A percentile compares a stretch with the other conserved stretches of the same genome.
Conservation (phyloP, 2,329 filamentous ascomycete species). For the Atkinsonella texensis region DNA sequence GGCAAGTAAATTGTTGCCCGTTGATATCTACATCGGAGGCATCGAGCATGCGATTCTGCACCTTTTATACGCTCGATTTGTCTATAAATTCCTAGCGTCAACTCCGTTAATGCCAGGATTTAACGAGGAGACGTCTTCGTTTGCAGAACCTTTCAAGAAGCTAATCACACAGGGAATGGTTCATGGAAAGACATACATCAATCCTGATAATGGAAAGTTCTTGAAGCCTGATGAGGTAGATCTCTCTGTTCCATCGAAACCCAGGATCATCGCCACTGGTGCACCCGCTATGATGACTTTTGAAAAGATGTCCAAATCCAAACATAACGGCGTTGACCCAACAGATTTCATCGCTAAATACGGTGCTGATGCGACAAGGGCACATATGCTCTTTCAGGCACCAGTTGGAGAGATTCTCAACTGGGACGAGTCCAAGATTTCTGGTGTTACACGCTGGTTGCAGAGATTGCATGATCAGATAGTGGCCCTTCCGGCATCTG, state of each 20-base stretch:
- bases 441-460: conserved; percentile 73
- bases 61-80: conserved; percentile 78
- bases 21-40: conserved; percentile 81
- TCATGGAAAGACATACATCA: conserved; percentile 70
- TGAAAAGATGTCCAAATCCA: conserved; percentile 95
- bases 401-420: conserved; percentile 74
- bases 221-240: conserved; percentile 67
- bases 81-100: conserved; percentile 70
- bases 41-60: conserved; percentile 88
- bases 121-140: conserved; percentile 18
- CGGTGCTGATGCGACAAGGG: conserved; percentile 72
- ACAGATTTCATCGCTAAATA: conserved; percentile 58
- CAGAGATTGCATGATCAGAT: conserved; percentile 52
- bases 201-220: conserved; percentile 65
- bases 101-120: conserved; percentile 34
- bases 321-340: conserved; percentile 83
- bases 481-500: conserved; percentile 9
- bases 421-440: conserved; percentile 77
- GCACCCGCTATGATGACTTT: conserved; percentile 50
- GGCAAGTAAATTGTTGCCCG: conserved; percentile 51
- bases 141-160: conserved; percentile 67
- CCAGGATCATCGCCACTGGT: conserved; percentile 50
- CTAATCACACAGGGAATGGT: conserved; percentile 89
- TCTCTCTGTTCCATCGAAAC: conserved; percentile 39
- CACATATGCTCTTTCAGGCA: conserved; percentile 82